These are phyloP conservation scores for Tuber calosporum DNA, from an alignment of 495 filamentous ascomycete species.

Conservation along the genomic window DNA sequence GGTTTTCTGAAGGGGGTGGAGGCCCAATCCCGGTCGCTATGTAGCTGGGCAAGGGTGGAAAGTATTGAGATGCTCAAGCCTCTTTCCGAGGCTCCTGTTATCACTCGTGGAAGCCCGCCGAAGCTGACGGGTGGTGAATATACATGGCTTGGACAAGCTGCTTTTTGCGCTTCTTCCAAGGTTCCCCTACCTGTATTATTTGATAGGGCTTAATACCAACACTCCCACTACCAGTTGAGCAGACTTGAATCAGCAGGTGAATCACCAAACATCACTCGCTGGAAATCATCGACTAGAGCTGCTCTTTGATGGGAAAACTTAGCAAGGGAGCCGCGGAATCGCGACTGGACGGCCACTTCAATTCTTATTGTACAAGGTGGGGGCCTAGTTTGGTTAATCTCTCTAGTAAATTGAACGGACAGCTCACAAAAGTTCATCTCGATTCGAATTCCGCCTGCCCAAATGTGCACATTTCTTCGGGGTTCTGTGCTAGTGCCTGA, in stretches of 20 bases:
- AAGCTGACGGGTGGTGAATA: neutral
- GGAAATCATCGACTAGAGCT: too few species aligned
- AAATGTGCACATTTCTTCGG: too few species aligned
- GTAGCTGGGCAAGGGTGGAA: neutral
- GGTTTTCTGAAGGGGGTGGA: neutral
- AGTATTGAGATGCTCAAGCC: neutral
- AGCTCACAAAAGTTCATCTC: too few species aligned
- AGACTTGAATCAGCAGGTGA: neutral
- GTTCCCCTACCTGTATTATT: neutral
- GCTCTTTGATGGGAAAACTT: neutral
- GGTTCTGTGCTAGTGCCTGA: too few species aligned
- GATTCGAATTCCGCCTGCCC: too few species aligned
- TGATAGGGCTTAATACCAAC: too few species aligned
- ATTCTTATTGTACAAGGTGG: too few species aligned
- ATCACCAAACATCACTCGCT: too few species aligned
- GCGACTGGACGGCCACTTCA: too few species aligned
- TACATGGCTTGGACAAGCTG: neutral
- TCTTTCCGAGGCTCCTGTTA: neutral
- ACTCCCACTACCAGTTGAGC: neutral
- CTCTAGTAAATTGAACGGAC: too few species aligned
- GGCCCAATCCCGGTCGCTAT: neutral
- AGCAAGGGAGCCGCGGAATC: neutral
- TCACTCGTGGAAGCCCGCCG: neutral
- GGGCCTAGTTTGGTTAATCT: too few species aligned
- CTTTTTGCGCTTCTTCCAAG: neutral